These are phyloP conservation scores for Rhodotorula babjevae DNA, from an alignment of 768 basidiomycete genomes.

Conservation along the genomic window DNA sequence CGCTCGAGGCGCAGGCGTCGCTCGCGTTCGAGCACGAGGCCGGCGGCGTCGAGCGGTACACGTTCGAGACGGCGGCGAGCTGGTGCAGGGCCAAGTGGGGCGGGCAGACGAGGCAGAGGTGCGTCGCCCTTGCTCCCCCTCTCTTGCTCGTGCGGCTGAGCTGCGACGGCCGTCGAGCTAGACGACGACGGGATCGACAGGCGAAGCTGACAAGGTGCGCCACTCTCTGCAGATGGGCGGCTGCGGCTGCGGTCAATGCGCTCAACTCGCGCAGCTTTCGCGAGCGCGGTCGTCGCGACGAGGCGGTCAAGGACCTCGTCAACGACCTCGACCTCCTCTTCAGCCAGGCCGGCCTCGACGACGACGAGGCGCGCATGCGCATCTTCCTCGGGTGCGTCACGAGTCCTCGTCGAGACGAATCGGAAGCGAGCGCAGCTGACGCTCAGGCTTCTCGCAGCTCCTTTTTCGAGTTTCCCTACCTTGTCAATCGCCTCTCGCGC, in stretches of 20 bases:
- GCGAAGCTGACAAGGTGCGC: background rate
- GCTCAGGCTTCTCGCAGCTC: background rate
- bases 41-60: background rate
- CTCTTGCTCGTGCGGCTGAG: too few relatives aligned
- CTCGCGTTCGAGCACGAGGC: slow-evolving; percentile 1
- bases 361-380: background rate
- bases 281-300: background rate
- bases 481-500: slow-evolving; percentile 4
- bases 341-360: background rate
- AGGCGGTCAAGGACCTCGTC: slow-evolving; percentile 18
- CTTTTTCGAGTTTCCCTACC: slow-evolving; percentile 11
- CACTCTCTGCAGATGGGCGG: background rate
- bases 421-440: too few relatives aligned
- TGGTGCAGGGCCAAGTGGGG: slow-evolving; percentile 12
- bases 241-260: background rate
- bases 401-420: background rate
- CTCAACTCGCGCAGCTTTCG: background rate
- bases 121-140: background rate
- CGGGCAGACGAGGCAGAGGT: background rate
- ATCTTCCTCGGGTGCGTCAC: slow-evolving; percentile 8
- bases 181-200: too few relatives aligned
- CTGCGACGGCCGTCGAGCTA: too few relatives aligned
- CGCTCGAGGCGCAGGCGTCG: background rate
- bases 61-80: background rate
- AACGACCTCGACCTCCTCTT: slow-evolving; percentile 25